Percentiles rank a stretch among this genome's conserved stretches.
Conservation (phyloP, 306 rosid species). For the Quercus glauca region DNA sequence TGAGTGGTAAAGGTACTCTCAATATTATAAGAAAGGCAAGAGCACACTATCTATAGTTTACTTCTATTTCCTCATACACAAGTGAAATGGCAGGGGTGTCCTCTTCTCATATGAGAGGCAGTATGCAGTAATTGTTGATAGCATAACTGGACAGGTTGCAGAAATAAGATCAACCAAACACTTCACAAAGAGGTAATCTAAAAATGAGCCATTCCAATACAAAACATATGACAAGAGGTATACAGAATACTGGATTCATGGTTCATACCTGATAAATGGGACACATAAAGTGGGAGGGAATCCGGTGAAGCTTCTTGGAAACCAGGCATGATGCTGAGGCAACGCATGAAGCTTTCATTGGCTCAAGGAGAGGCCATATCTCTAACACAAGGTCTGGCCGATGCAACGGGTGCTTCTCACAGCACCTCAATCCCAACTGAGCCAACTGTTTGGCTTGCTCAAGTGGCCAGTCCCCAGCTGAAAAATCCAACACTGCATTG, state of each 20-base stretch:
- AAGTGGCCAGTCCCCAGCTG: slow-evolving; percentile 97
- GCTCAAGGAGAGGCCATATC: slow-evolving; percentile 64
- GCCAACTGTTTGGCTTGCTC: slow-evolving; percentile 58
- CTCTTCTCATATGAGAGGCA: not conserved
- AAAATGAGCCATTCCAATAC: not conserved
- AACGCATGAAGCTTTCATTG: slow-evolving; percentile 52
- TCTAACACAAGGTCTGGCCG: slow-evolving; percentile 70
- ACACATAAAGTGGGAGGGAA: slow-evolving; percentile 90
- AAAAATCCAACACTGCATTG: slow-evolving; percentile 57
- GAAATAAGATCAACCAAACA: not conserved
- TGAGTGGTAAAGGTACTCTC: not conserved
- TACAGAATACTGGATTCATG: not conserved
- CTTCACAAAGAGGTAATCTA: not conserved
- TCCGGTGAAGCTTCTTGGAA: slow-evolving; percentile 59
- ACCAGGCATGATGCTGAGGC: slow-evolving; percentile 35
- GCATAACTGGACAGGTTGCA: not conserved
- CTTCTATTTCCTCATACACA: not conserved
- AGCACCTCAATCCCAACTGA: slow-evolving; percentile 74
- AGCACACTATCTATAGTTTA: not conserved
- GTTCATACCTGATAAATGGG: slow-evolving; percentile 82
- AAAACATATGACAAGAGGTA: not conserved
- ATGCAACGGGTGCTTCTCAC: slow-evolving; percentile 40
- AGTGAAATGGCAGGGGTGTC: not conserved
- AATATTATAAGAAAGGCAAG: not conserved
- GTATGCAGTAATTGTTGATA: not conserved